These are phyloP conservation scores for Chrysosporium queenslandicum DNA, from an alignment of 2,329 filamentous ascomycete species.

Conservation along the genomic window DNA sequence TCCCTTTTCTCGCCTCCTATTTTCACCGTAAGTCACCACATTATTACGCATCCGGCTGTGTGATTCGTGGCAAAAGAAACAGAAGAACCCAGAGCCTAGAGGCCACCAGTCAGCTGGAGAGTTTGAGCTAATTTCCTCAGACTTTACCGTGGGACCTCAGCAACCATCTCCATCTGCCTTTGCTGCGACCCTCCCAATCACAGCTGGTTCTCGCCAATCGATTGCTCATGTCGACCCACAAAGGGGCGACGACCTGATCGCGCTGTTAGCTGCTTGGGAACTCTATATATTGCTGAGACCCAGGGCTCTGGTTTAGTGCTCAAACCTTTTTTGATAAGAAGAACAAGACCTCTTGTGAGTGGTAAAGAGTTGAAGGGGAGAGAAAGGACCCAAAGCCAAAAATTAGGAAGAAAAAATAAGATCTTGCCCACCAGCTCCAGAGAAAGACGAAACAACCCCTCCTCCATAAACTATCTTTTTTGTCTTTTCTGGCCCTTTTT, in stretches of 20 bases:
- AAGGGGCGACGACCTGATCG: slow-evolving; percentile 4
- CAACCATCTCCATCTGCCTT: slow-evolving; percentile 4
- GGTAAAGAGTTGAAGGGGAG: not conserved
- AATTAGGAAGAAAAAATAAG: no score
- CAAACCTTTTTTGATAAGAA: slow-evolving; percentile 9
- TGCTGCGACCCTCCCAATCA: slow-evolving; percentile 7
- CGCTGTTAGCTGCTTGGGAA: slow-evolving; percentile 1
- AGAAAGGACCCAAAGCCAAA: not conserved
- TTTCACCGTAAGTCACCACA: not conserved
- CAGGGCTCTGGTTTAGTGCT: slow-evolving; percentile 11
- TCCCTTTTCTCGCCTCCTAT: not conserved
- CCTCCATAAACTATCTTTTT: slow-evolving; percentile 1
- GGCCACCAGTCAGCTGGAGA: slow-evolving; percentile 3
- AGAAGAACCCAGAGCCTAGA: not conserved
- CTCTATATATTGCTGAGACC: slow-evolving; percentile 8
- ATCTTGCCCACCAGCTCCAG: no score
- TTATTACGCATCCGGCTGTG: slow-evolving; percentile 2
- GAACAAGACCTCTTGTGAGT: not conserved
- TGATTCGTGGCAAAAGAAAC: slow-evolving; percentile 7
- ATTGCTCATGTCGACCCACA: slow-evolving; percentile 2
- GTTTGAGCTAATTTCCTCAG: slow-evolving; percentile 12
- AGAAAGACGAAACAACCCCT: not conserved
- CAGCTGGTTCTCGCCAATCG: slow-evolving; percentile 5
- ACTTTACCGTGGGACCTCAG: slow-evolving; percentile 3
- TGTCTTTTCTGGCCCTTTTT: no score